Conservation (phyloP, 805 yeast genomes). For the Zygosaccharomyces pseudorouxii region DNA sequence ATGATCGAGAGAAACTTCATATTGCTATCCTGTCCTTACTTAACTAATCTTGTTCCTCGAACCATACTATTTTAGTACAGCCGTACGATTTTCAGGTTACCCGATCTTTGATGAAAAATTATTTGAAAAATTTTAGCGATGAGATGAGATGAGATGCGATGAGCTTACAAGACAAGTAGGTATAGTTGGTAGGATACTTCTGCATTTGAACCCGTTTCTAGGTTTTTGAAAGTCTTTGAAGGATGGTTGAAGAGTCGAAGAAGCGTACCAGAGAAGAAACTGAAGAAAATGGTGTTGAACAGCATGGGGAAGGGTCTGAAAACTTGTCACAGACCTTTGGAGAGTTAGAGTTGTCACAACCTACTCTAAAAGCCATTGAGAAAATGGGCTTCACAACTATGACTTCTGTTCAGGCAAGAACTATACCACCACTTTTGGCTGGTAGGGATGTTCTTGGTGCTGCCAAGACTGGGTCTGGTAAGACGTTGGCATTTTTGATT, state of each 20-base stretch:
- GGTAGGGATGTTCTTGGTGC: constrained; percentile 98
- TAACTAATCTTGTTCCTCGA: neutral
- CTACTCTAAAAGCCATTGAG: constrained; percentile 73
- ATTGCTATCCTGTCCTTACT: neutral
- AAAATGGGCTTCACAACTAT: constrained; percentile 87
- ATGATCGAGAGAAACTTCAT: too few relatives aligned
- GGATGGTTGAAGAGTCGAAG: constrained; percentile 4
- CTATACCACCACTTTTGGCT: constrained; percentile 93
- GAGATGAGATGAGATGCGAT: constrained; percentile 27
- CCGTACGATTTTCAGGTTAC: constrained; percentile 2
- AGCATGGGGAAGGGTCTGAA: constrained; percentile 8
- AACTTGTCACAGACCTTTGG: constrained; percentile 34
- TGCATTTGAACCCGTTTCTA: neutral
- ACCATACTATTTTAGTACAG: neutral
- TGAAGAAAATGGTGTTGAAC: constrained; percentile 10
- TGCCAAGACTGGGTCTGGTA: constrained; percentile 99
- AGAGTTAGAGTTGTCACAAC: constrained; percentile 67
- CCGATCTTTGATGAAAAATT: constrained; percentile 5
- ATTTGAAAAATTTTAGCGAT: constrained; percentile 5
- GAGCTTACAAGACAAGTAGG: constrained; percentile 7
- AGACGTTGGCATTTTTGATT: constrained; percentile 88
- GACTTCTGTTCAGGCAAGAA: constrained; percentile 94
- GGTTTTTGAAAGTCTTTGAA: neutral
- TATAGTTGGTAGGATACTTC: neutral
- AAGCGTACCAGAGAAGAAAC: constrained; percentile 12